Evolutionary conservation across 106 monocot genomes (phyloP), one percentile per base, ranked within the genome.

Genomic region (Allium sativum): DNA sequence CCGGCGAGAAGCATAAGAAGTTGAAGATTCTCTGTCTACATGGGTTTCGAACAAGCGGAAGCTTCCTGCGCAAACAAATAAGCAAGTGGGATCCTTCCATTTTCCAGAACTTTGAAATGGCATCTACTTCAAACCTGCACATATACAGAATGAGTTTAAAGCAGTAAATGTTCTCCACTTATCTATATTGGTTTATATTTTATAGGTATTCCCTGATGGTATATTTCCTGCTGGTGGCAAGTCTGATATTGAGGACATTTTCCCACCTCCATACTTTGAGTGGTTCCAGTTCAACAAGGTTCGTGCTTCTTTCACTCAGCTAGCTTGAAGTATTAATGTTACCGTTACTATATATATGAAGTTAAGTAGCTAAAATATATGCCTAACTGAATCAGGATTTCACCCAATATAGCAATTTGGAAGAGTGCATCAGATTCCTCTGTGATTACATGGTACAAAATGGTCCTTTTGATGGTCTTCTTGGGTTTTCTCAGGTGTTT

Each of bases 271-370:
- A 8, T 89, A 84, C 65, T 84, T 84, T 42, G 89, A 89, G 70
- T 84, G 84, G 89, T 89, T 81, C 62, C 89, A 84, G 48, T 84
- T 79, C 52, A 55, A 81, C 53, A 78, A 84, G 84, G 89, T 89
- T 12, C 1, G 13, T 8, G 9, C 10, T 12, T 21, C 2, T 59
- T 6, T 40, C 20, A 58, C 40, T 18, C 7, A 55, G 8, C 2
- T 17, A 55, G 14, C 0, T 19, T 10, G 10, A 56, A 31, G 7
- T 18, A 8, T 7, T 56, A 21, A 31, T 31, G n/a, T n/a, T n/a
- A n/a, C n/a, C n/a, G n/a, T n/a, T n/a, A n/a, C n/a, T n/a, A n/a
- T n/a, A n/a, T n/a, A n/a, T n/a, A n/a, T n/a, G n/a, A n/a, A n/a
- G n/a, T 18, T 17, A 55, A 1, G 18, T 17, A 55, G 14, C 22